These are phyloP conservation scores for Chlorella sp. DNA, from an alignment of 139 green algal genomes.

Conservation along the genomic window DNA sequence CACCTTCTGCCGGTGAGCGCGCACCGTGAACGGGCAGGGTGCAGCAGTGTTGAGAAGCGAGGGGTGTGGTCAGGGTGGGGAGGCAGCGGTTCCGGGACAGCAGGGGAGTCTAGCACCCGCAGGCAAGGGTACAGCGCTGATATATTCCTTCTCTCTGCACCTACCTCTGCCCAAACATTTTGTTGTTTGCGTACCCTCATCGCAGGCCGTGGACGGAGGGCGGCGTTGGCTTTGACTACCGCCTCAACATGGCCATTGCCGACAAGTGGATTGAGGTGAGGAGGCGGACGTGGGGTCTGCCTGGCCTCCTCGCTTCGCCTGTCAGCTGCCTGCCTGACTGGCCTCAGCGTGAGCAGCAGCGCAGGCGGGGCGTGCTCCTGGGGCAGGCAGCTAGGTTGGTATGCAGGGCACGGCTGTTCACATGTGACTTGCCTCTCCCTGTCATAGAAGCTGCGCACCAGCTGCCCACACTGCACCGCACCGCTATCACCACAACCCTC, in stretches of 20 bases:
- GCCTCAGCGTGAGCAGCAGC: too few species aligned
- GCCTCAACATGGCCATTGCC: slow-evolving; percentile 98
- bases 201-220: slow-evolving; percentile 84
- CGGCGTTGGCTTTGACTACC: slow-evolving; percentile 98
- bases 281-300: neutral
- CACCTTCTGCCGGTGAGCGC: slow-evolving; percentile 75
- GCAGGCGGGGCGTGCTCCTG: too few species aligned
- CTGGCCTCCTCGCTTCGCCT: too few species aligned
- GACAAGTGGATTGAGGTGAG: slow-evolving; percentile 98
- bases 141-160: neutral
- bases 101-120: neutral
- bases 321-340: neutral
- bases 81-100: neutral
- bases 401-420: too few species aligned
- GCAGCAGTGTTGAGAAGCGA: neutral
- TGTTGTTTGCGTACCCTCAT: neutral
- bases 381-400: too few species aligned
- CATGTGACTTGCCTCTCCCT: too few species aligned
- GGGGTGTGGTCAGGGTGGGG: neutral
- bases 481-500: too few species aligned
- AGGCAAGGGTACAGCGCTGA: neutral
- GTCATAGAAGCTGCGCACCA: too few species aligned
- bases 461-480: neutral
- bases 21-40: neutral
- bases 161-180: neutral